These are phyloP conservation scores for Dioscorea dumetorum DNA, from an alignment of 106 monocot genomes.

Conservation along the genomic window DNA sequence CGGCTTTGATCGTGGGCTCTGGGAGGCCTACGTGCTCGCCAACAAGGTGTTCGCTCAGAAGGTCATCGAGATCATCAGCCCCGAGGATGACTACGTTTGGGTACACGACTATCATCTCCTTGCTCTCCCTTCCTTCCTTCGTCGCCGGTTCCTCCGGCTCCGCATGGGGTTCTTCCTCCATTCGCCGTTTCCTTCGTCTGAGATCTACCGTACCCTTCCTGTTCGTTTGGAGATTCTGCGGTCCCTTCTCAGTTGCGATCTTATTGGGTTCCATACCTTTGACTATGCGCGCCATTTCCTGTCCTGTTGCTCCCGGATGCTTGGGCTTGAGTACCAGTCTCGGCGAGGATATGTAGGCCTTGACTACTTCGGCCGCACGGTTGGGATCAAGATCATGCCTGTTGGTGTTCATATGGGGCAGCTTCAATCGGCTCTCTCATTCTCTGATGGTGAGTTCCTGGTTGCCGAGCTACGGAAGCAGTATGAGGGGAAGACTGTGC, in stretches of 20 bases:
- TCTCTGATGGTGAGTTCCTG: conserved; percentile 49
- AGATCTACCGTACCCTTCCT: conserved; percentile 48
- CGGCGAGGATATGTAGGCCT: conserved; percentile 62
- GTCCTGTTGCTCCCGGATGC: conserved; percentile 61
- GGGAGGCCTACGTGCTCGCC: conserved; percentile 59
- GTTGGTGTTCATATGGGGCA: conserved; percentile 86
- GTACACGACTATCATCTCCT: conserved; percentile 76
- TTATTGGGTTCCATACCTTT: conserved; percentile 73
- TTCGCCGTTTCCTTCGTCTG: conserved; percentile 54
- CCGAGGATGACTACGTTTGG: conserved; percentile 74
- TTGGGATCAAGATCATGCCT: conserved; percentile 92
- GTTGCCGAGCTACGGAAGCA: conserved; percentile 46
- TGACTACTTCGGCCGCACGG: conserved; percentile 72
- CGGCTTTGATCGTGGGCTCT: conserved; percentile 50
- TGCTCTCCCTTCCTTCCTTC: conserved; percentile 61
- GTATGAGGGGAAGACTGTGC: conserved; percentile 63
- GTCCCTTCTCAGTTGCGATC: conserved; percentile 52
- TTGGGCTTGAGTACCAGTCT: conserved; percentile 58
- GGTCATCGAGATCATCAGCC: conserved; percentile 64
- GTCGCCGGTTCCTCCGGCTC: conserved; percentile 45
- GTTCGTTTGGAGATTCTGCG: conserved; percentile 58
- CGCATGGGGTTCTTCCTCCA: conserved; percentile 73
- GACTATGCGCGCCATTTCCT: conserved; percentile 70
- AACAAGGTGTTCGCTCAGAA: conserved; percentile 56
- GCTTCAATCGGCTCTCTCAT: conserved; percentile 34